Evolutionary conservation across 176 grass and related monocot species (phyloP), one percentile per base, ranked within the genome.

Genomic region (Oryza nivara): DNA sequence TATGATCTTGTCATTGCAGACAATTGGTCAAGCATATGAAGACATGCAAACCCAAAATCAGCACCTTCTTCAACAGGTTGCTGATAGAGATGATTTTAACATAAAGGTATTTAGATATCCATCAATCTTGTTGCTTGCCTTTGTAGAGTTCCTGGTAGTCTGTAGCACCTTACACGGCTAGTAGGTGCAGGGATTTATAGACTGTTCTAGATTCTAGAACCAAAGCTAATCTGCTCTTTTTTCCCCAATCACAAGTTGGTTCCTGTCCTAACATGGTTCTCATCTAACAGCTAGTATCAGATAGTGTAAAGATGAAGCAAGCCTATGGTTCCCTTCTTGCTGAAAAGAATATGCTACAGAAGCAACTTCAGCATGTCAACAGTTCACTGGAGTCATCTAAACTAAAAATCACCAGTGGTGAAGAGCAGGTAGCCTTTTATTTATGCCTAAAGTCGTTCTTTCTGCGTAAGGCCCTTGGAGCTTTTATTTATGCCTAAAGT

Each of bases 21-120:
- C 92, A 83, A 93, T 98, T 63, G 96, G 96, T 76, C 96, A 98
- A 98, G 96, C 96, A 65, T 98, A 98, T 45, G 96, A 98, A 92
- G 96, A 98, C 84, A 98, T 98, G 96, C 93, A 95, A 85, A 89
- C 89, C 51, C 96, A 98, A 82, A 92, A 95, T 68, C 96, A 98
- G 67, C 89, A 89, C 85, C 92, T 98, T 82, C 92, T 89, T 85
- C 89, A 95, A 87, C 91, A 93, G 84, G 91, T 98, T 85, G 80
- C 96, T 61, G 84, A 92, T 86, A 90, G 96, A 95, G 96, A 98
- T 73, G 93, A 93, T 78, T 98, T 93, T 77, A 95, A 98, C 80
- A 98, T 98, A 80, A 98, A 98, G 95, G 95, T 97, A 74, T 35
- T 69, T 91, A 98, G 92, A 92, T 97, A 74, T 28, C 54, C 91